Evolutionary conservation across 495 filamentous ascomycete species (phyloP).

Genomic region (Lophiostoma macrostomum): DNA sequence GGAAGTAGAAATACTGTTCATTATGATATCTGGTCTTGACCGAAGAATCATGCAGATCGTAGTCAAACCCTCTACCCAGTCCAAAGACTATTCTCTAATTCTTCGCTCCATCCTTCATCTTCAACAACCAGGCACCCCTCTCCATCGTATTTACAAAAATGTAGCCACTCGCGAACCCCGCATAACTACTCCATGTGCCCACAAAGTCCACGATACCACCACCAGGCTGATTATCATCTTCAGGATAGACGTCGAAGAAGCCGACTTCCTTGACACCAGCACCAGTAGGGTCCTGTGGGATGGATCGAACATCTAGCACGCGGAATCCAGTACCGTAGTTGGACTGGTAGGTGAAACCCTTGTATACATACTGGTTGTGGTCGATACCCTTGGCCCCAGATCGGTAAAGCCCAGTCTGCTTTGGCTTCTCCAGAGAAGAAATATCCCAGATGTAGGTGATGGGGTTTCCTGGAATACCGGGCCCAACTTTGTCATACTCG

Average conservation of each 20-base stretch:
- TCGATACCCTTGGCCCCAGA: constrained; percentile 50
- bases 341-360: constrained; percentile 53
- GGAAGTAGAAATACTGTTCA: no score
- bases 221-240: constrained; percentile 48
- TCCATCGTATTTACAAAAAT: constrained; percentile 59
- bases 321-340: constrained; percentile 57
- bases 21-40: no score
- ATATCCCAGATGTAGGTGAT: constrained; percentile 33
- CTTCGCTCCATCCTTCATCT: no score
- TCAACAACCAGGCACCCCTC: constrained; percentile 52
- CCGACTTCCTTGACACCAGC: constrained; percentile 48
- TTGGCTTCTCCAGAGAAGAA: constrained; percentile 21
- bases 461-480: constrained; percentile 12
- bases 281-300: constrained; percentile 53
- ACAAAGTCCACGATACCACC: constrained; percentile 52
- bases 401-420: constrained; percentile 54
- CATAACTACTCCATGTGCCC: constrained; percentile 55
- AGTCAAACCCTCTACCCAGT: no score
- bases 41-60: no score
- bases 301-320: constrained; percentile 52
- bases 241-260: constrained; percentile 59
- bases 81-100: no score
- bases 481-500: constrained; percentile 45
- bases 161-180: constrained; percentile 53
- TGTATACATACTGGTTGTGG: constrained; percentile 58